phyloP scores from a whole-genome alignment of 2,329 filamentous ascomycete species.

The Penicillium capsulatum region DNA sequence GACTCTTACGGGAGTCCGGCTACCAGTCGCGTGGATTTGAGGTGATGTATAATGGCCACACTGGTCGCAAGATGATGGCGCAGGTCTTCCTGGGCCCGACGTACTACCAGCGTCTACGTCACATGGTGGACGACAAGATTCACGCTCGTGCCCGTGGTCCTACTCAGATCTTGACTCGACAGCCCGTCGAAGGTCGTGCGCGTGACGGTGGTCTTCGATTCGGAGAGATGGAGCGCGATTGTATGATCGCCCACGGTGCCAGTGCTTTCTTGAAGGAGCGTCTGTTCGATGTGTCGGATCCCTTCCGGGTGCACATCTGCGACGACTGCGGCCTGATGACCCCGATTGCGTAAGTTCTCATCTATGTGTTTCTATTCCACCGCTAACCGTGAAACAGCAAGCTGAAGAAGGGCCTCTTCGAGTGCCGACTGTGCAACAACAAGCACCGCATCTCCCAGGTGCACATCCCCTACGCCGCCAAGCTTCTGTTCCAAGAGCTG shows the following conservation, averaged over 20 bases:
- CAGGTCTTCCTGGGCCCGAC: conserved; percentile 97
- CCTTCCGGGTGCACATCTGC: conserved; percentile 96
- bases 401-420: conserved; percentile 91
- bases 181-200: conserved; percentile 97
- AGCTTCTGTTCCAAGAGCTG: conserved; percentile 96
- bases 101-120: conserved; percentile 96
- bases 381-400: conserved; percentile 54
- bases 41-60: conserved; percentile 98
- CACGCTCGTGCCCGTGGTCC: conserved; percentile 96
- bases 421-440: conserved; percentile 97
- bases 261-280: conserved; percentile 96
- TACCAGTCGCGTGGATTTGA: conserved; percentile 98
- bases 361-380: conserved; percentile 9
- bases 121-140: conserved; percentile 99
- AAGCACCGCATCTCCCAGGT: conserved; percentile 98
- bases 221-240: conserved; percentile 99
- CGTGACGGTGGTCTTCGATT: conserved; percentile 97
- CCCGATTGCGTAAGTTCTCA: conserved; percentile 81
- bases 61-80: conserved; percentile 83
- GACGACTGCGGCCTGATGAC: conserved; percentile 99
- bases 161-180: conserved; percentile 92
- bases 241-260: conserved; percentile 99
- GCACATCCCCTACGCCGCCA: conserved; percentile 95
- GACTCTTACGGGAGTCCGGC: conserved; percentile 78
- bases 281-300: conserved; percentile 94